A percentile compares a stretch with the other conserved stretches of the same genome.
Conservation (phyloP, 108 stramenopile genomes). For the Hondaea fermentalgiana region DNA sequence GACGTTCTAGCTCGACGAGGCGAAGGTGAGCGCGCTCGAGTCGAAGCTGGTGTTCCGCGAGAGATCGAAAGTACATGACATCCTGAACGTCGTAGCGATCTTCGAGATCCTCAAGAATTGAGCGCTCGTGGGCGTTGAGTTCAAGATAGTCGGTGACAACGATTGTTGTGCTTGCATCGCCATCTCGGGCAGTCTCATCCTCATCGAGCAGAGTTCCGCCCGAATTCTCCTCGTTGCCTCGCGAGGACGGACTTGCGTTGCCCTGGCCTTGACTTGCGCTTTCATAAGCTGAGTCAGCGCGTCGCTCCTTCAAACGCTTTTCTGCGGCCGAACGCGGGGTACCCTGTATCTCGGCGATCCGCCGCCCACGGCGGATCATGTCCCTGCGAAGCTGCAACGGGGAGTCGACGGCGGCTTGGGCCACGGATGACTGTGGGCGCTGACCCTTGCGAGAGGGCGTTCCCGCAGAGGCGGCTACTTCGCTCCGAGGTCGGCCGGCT, state of each 20-base stretch:
- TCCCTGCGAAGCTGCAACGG: background rate
- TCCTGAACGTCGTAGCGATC: background rate
- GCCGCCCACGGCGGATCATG: background rate
- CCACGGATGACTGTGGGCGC: background rate
- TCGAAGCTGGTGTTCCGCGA: background rate
- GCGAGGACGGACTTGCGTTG: too few relatives aligned
- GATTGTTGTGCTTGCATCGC: background rate
- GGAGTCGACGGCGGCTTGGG: background rate
- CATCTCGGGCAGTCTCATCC: background rate
- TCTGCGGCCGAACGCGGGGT: background rate
- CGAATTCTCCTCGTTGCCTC: too few relatives aligned
- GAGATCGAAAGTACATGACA: slow-evolving; percentile 9
- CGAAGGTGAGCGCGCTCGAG: background rate
- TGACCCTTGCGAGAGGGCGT: background rate
- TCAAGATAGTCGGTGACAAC: background rate
- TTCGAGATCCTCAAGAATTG: background rate
- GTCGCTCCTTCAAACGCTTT: background rate
- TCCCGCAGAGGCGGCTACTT: background rate
- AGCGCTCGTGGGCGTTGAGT: background rate
- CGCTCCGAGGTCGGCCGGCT: background rate
- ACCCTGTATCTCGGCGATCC: background rate
- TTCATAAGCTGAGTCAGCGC: background rate
- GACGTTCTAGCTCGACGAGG: background rate
- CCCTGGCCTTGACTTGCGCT: background rate
- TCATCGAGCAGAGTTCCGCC: too few relatives aligned